Percentiles rank a stretch among this genome's conserved stretches.
phyloP scores from a whole-genome alignment of 805 yeast species.

The Helenozyma rhizophorensis region DNA sequence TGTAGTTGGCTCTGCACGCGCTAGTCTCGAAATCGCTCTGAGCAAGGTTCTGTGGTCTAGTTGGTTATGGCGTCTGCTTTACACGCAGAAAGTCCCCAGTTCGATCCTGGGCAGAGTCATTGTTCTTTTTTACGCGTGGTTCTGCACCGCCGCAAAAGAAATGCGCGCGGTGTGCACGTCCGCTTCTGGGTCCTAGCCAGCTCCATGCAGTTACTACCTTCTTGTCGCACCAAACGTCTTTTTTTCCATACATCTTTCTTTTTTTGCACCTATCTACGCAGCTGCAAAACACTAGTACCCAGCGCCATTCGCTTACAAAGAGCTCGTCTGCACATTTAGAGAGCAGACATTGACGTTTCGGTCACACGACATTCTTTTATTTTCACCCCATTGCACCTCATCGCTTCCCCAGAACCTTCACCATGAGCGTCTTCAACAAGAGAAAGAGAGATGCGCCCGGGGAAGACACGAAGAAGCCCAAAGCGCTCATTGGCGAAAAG shows the following conservation, averaged over 20 bases:
- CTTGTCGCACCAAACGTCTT: constrained; percentile 2
- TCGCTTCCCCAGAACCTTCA: neutral
- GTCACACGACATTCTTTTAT: no score
- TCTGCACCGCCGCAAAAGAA: neutral
- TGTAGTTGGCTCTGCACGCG: no score
- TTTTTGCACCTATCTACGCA: no score
- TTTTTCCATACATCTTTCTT: neutral
- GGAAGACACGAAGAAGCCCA: constrained; percentile 18
- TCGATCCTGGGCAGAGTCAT: constrained; percentile 99
- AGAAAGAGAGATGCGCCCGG: constrained; percentile 22
- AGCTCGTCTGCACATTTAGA: no score
- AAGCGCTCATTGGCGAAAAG: constrained; percentile 15
- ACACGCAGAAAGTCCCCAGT: constrained; percentile 99
- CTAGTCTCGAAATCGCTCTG: neutral
- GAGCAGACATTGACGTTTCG: no score
- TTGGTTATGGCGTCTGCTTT: constrained; percentile 99
- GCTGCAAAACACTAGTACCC: no score
- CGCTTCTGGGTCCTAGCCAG: no score
- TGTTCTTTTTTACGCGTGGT: constrained; percentile 4
- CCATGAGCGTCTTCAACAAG: constrained; percentile 9
- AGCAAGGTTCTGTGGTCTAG: constrained; percentile 93
- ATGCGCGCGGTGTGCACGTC: no score
- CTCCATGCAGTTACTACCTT: no score
- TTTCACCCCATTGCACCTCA: constrained; percentile 1
- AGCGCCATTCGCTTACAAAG: no score